These are phyloP conservation scores for Vanrija sp. DNA, from an alignment of 1,284 basidiomycete genomes.

Conservation along the genomic window DNA sequence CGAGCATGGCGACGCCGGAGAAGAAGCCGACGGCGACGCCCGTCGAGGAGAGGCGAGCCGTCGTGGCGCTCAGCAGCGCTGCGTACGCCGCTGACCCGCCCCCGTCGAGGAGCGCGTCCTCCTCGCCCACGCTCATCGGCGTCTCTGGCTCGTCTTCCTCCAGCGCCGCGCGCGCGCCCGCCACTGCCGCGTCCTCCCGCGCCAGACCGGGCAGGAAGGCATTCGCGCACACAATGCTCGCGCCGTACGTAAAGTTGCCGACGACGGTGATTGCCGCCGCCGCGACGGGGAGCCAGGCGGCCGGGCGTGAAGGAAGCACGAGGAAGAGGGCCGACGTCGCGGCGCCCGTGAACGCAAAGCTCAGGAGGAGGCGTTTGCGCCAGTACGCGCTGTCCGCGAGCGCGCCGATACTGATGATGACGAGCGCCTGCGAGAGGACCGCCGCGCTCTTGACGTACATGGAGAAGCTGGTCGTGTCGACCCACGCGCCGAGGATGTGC, in stretches of 20 bases:
- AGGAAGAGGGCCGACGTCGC: constrained; percentile 65
- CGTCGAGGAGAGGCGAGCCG: constrained; percentile 70
- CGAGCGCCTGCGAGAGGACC: constrained; percentile 78
- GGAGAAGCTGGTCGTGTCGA: constrained; percentile 82
- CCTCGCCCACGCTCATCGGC: neutral
- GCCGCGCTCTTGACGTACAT: constrained; percentile 80
- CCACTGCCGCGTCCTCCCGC: constrained; percentile 57
- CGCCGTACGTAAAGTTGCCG: constrained; percentile 78
- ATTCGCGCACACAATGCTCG: constrained; percentile 80
- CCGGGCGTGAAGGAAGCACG: constrained; percentile 62
- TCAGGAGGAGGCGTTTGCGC: constrained; percentile 69
- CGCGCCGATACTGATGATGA: constrained; percentile 82
- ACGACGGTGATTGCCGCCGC: constrained; percentile 66
- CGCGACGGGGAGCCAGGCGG: constrained; percentile 59
- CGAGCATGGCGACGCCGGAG: constrained; percentile 62
- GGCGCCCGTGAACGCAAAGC: constrained; percentile 69
- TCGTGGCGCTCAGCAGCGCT: constrained; percentile 61
- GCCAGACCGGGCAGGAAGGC: constrained; percentile 77
- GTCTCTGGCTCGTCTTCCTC: neutral
- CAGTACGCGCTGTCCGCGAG: constrained; percentile 77
- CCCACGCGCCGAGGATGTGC: constrained; percentile 58
- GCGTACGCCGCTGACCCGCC: constrained; percentile 48
- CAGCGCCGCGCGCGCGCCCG: constrained; percentile 40
- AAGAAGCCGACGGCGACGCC: constrained; percentile 80
- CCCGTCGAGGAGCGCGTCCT: constrained; percentile 20